Evolutionary conservation across 2,329 filamentous ascomycete species (phyloP).

Genomic region (Trichoderma brevicompactum): DNA sequence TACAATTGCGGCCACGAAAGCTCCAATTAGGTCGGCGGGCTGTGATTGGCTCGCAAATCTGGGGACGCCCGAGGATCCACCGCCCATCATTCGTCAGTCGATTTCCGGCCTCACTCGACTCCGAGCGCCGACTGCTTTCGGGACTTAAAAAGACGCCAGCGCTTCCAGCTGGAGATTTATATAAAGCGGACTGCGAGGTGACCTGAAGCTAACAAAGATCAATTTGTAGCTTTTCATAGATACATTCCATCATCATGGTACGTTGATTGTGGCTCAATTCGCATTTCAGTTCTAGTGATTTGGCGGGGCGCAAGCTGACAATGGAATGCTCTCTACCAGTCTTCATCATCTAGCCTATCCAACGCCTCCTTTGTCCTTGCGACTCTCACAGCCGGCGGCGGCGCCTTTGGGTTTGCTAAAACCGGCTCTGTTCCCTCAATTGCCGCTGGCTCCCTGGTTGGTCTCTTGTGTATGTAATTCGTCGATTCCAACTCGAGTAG

Average conservation of each 20-base stretch:
- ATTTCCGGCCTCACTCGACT: conserved; percentile 22
- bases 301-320: not conserved
- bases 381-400: conserved; percentile 81
- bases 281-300: not conserved
- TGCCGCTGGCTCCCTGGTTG: conserved; percentile 82
- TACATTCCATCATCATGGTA: conserved; percentile 17
- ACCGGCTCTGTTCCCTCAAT: conserved; percentile 88
- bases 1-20: conserved; percentile 44
- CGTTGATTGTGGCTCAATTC: not conserved
- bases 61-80: conserved; percentile 30
- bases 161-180: not conserved
- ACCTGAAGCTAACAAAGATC: not conserved
- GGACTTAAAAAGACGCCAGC: conserved; percentile 19
- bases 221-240: not conserved
- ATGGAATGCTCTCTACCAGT: not conserved
- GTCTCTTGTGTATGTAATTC: conserved; percentile 60
- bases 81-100: conserved; percentile 20
- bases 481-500: conserved; percentile 1
- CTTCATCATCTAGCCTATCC: conserved; percentile 13
- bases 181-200: not conserved
- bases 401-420: conserved; percentile 82
- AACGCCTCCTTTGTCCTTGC: conserved; percentile 78
- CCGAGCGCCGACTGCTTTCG: conserved; percentile 30
- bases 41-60: conserved; percentile 40
- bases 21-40: conserved; percentile 37